Conservation (phyloP, 352 stramenopile species). For the Phytophthora tentaculata region DNA sequence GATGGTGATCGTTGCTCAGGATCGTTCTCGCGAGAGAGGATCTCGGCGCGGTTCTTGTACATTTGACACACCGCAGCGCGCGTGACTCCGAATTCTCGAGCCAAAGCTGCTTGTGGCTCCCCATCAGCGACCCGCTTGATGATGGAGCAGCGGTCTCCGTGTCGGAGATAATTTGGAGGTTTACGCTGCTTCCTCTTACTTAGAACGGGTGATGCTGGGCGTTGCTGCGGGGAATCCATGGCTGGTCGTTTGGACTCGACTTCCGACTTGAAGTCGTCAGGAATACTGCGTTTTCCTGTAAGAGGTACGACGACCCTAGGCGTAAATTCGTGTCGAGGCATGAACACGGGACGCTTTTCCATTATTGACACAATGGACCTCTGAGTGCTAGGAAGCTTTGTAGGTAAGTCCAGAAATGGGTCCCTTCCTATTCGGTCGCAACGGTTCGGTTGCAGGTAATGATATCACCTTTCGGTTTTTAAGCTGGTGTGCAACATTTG, state of each 20-base stretch:
- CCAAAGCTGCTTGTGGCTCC: conserved; percentile 15
- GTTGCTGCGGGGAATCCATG: neutral
- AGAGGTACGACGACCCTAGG: neutral
- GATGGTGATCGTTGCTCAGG: neutral
- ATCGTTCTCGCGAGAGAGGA: conserved; percentile 21
- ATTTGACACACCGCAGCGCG: conserved; percentile 21
- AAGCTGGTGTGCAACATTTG: neutral
- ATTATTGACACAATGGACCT: neutral
- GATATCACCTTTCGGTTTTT: neutral
- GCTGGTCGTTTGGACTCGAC: neutral
- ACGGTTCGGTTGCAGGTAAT: conserved; percentile 1
- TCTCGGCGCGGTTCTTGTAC: conserved; percentile 23
- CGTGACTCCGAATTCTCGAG: conserved; percentile 24
- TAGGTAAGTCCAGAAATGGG: conserved; percentile 8
- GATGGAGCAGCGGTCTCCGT: conserved; percentile 12
- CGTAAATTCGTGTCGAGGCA: neutral
- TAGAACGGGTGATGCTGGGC: neutral
- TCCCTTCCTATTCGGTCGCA: neutral
- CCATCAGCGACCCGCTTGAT: conserved; percentile 15
- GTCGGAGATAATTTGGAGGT: conserved; percentile 14
- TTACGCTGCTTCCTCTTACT: conserved; percentile 13
- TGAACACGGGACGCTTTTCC: neutral
- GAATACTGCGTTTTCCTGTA: neutral
- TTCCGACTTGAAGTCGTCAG: neutral
- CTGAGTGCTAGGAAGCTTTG: neutral